Base-by-base conservation (phyloP, 306 rosid species). In the Sophora flavescens region DNA sequence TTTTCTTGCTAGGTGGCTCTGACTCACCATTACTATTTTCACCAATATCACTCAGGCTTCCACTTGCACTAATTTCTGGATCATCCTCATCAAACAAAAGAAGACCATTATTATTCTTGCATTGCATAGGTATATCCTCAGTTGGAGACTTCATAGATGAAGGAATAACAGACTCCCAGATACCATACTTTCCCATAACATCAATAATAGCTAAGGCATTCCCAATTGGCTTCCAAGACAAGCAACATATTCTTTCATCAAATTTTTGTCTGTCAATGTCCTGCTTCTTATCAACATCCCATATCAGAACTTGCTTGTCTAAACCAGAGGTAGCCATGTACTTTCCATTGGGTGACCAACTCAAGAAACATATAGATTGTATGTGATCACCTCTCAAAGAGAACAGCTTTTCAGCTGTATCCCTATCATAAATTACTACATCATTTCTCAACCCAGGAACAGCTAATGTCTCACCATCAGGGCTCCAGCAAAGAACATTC, bases 261-360 rank as follows among this genome's bases (percentile, higher is more conserved):
- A 95, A 95, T 61, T 92, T 91, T 75, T 89, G 97, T 61, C 99
- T 87, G 32, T 89, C 99, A 79, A 95, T 95, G 67, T 95, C 99
- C 82, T 85, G 93, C 91, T 89, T 92, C 74, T 28, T 84, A 62
- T 75, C 76, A 64, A 95, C 86, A 86, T 95, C 99, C 99, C 97
- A 95, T 3, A 95, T 89, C 68, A 95, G 88, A 82, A 92, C 87
- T 88, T 95, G 99, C 83, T 82, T 89, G 73, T 95, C 99, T 69
- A 91, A 83, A 76, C 97, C 83, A 65, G 97, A 85, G 6, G 98
- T 89, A 38, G 98, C 98, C 88, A 95, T 81, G 84, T 92, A 95
- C 78, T 90, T 89, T 0, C 98, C 97, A 66, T 95, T 95, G 11
- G 99, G 99, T 9, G 99, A 95, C 99, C 99, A 92, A 41, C 96